Percentiles rank a stretch among this genome's conserved stretches.
Evolutionary conservation across 2,329 filamentous ascomycete genomes (phyloP).

Genomic region (Grosmannia penicillata): DNA sequence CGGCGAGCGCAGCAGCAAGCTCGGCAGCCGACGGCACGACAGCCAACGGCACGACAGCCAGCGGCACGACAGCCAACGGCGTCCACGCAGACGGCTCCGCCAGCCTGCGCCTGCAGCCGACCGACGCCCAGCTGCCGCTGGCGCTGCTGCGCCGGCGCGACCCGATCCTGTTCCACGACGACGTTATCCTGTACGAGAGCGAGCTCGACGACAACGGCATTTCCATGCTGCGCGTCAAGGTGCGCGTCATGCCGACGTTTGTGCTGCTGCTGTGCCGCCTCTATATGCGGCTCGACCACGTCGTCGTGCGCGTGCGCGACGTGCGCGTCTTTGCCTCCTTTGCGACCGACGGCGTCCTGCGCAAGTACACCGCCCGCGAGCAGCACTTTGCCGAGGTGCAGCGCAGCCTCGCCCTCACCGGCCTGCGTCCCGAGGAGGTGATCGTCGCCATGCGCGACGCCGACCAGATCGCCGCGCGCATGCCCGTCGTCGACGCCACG

Average conservation of each 20-base stretch:
- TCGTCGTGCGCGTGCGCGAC: constrained; percentile 75
- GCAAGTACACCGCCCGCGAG: constrained; percentile 86
- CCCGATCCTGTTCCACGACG: constrained; percentile 92
- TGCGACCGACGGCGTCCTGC: constrained; percentile 57
- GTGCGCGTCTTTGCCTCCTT: constrained; percentile 91
- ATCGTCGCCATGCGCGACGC: constrained; percentile 66
- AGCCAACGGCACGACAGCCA: no score
- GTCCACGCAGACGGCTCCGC: neutral
- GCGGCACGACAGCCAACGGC: neutral
- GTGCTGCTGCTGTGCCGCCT: constrained; percentile 74
- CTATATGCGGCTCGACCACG: constrained; percentile 87
- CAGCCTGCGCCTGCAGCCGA: neutral
- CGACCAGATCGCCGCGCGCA: constrained; percentile 54
- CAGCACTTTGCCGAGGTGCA: constrained; percentile 64
- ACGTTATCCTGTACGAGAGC: constrained; percentile 92
- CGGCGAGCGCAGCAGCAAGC: no score
- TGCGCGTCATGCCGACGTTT: constrained; percentile 81
- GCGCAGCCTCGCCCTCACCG: constrained; percentile 29
- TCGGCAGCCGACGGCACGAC: no score
- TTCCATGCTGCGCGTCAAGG: constrained; percentile 75
- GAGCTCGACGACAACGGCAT: constrained; percentile 97
- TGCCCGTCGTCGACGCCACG: constrained; percentile 55
- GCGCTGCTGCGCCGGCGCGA: constrained; percentile 78
- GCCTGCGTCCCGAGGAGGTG: constrained; percentile 52
- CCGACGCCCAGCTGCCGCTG: constrained; percentile 47